Evolutionary conservation across 2,329 filamentous ascomycete genomes (phyloP), one percentile per base, ranked within the genome.

Genomic region (Claviceps maximensis): DNA sequence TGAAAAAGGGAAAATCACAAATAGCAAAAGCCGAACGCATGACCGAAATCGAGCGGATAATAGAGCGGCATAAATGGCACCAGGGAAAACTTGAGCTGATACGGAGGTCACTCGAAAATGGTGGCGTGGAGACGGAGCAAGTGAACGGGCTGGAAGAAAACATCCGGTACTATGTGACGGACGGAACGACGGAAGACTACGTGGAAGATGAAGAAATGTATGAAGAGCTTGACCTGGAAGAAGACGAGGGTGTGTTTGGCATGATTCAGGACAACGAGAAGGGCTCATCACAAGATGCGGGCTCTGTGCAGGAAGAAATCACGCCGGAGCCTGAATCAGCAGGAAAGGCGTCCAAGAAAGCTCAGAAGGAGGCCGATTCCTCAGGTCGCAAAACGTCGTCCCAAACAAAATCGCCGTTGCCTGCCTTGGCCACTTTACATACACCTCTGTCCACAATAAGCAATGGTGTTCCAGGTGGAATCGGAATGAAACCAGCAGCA

Each of bases 61-160:
- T 90, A 60, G 93, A 98, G 67, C 83, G 86, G 61, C 91, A 97
- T 75, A 96, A 95, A 70, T 97, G 89, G 87, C 93, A 98, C 66
- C 87, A 95, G 65, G 82, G 83, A 58, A 95, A 95, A 67, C 77
- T 98, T 58, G 93, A 98, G 70, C 77, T 97, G 54, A 82, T 97
- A 63, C 82, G 91, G 62, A 83, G 93, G 60, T 87, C 89, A 29
- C 73, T 98, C 59, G 90, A 97, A 65, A 98, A 98, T 64, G 91
- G 89, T 54, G 88, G 85, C 57, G 80, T 97, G 59, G 91, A 97
- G 54, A 79, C 85, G 21, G 87, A 90, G 5, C 84, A 93, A 66
- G 90, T 98, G 60, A 84, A 82, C 58, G 87, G 93, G 2, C 74
- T 97, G 52, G 88, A 96, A 67, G 91, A 97, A 60, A 85, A 82